Evolutionary conservation across 805 yeast genomes (phyloP).

Genomic region (Sugiyamaella chiloensis): DNA sequence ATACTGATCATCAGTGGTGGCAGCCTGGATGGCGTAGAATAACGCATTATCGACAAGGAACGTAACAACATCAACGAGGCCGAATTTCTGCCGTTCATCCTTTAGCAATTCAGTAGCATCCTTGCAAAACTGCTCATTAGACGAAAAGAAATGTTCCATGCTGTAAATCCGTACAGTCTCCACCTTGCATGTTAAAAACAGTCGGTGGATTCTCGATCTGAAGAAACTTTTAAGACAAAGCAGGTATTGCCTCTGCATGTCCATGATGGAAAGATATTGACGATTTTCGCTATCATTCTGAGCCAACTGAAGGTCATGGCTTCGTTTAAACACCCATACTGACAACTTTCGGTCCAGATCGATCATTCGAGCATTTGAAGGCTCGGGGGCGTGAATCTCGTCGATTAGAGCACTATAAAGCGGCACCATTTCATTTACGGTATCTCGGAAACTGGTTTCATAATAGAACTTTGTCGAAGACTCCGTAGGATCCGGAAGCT

Average conservation of each 20-base stretch:
- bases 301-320: conserved; percentile 4
- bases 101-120: conserved; percentile 11
- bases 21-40: conserved; percentile 16
- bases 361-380: conserved; percentile 10
- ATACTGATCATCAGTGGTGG: conserved; percentile 10
- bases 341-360: conserved; percentile 16
- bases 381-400: conserved; percentile 8
- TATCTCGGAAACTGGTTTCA: conserved; percentile 18
- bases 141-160: conserved; percentile 13
- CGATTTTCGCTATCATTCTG: neutral
- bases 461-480: conserved; percentile 7
- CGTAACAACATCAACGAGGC: conserved; percentile 12
- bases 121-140: conserved; percentile 14
- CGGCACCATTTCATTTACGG: conserved; percentile 17
- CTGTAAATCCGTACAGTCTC: conserved; percentile 7
- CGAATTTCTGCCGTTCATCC: conserved; percentile 5
- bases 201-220: conserved; percentile 20
- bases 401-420: conserved; percentile 15
- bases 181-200: conserved; percentile 5
- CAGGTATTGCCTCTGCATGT: conserved; percentile 9
- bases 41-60: conserved; percentile 21
- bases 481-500: conserved; percentile 2
- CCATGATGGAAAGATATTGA: neutral
- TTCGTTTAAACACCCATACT: conserved; percentile 15
- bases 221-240: conserved; percentile 17